A percentile compares a stretch with the other conserved stretches of the same genome.
Evolutionary conservation across 2,329 filamentous ascomycete genomes (phyloP).

Genomic region (Aspergillus tubingensis): DNA sequence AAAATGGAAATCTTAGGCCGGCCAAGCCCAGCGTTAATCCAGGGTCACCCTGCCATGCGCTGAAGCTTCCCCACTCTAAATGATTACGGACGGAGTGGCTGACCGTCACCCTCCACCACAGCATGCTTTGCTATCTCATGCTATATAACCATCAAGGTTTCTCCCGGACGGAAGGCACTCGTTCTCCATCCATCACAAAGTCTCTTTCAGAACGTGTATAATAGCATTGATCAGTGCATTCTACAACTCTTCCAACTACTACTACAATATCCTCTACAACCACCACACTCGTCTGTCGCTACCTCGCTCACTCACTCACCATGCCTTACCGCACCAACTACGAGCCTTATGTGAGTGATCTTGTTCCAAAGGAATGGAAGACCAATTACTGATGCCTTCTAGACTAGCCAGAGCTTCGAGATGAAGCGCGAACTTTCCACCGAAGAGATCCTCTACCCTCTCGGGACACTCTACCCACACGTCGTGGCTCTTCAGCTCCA

Average conservation of each 20-base stretch:
- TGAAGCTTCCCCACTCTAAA: slow-evolving; percentile 11
- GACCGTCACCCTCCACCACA: slow-evolving; percentile 13
- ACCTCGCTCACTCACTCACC: slow-evolving; percentile 13
- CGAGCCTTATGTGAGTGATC: slow-evolving; percentile 39
- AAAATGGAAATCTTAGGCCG: slow-evolving; percentile 2
- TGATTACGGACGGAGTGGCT: slow-evolving; percentile 6
- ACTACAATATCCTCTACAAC: not conserved
- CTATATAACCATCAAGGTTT: slow-evolving; percentile 23
- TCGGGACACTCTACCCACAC: slow-evolving; percentile 40
- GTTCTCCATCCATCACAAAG: slow-evolving; percentile 8
- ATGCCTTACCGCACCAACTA: slow-evolving; percentile 46
- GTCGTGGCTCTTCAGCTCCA: slow-evolving; percentile 39
- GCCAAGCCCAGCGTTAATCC: slow-evolving; percentile 3
- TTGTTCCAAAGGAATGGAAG: not conserved
- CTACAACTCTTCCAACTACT: not conserved
- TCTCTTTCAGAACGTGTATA: slow-evolving; percentile 6
- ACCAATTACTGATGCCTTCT: slow-evolving; percentile 7
- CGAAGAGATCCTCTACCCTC: slow-evolving; percentile 34
- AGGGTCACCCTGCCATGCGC: slow-evolving; percentile 21
- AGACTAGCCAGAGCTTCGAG: slow-evolving; percentile 32
- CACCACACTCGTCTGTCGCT: not conserved
- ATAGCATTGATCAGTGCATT: slow-evolving; percentile 4
- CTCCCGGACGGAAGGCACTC: slow-evolving; percentile 14
- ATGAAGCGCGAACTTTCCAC: slow-evolving; percentile 29
- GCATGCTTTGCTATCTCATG: slow-evolving; percentile 10